Evolutionary conservation across 768 basidiomycete species (phyloP), one percentile per base, ranked within the genome.

Genomic region (Termitomyces sp.): DNA sequence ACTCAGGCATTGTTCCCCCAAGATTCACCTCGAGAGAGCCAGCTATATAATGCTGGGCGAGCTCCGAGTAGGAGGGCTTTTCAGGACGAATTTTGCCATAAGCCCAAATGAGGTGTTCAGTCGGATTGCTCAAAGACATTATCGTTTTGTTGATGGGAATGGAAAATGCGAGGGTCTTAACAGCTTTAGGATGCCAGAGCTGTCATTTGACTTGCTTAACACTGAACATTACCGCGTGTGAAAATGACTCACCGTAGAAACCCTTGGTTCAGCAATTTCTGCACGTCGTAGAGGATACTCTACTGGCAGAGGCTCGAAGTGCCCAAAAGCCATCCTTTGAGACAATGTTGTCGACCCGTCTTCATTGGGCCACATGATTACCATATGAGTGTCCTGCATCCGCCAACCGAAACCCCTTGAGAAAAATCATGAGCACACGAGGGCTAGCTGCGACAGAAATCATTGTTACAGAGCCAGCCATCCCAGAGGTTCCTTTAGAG

Each of bases 261-360:
- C 58, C 55, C 67, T 71, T 50, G 74, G 68, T 48, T 70, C 60
- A n/a, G 71, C 67, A 37, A 74, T 43, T 7, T 62, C 72, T 28
- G 83, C 83, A 45, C 72, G 56, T 54, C 83, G 73, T 11, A 75
- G 74, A 11, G 84, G 83, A 42, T 70, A 63, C 8, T 67, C 54
- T 17, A 73, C 73, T 45, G 76, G 70, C 2, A 65, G 64, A 5
- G 87, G 86, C 64, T 80, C 76, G 26, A 67, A 62, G 50, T 82
- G 77, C 2, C 73, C 77, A 12, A 65, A 63, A 0, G 79, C 78
- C 62, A 74, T 72, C 5, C 86, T 73, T 57, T 88, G 86, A 10
- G 83, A 84, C 50, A 88, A 64, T 1, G 83, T 81, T 44, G 76
- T 73, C 5, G 77, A 73, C 2, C 80, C 80, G 62, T 87, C 81